Evolutionary conservation across 345 rosid species (phyloP), one percentile per base, ranked within the genome.

Genomic region (Sapria himalayana): DNA sequence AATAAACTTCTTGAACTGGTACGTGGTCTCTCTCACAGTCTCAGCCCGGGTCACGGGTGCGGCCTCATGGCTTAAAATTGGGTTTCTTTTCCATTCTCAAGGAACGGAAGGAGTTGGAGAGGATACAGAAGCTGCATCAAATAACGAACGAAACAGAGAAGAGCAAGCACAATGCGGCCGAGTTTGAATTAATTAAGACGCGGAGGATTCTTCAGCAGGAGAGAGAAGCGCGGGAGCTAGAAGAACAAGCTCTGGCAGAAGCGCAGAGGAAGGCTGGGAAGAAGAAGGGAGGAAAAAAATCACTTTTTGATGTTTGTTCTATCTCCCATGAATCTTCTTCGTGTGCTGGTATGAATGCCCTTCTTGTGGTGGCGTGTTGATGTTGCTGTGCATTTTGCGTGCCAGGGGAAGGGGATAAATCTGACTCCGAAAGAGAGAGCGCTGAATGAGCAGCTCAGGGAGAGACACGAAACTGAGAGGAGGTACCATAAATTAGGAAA

Each of bases 391-490:
- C n/a, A n/a, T n/a, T n/a, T n/a, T n/a, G n/a, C n/a, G n/a, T n/a
- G n/a, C n/a, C 63, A 84, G 99, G 99, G 75, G 54, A 84, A 80
- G 57, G 75, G 75, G 40, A 77, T 92, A 12, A 91, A 84, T 58
- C 71, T 77, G 65, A 46, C 55, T 22, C 55, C 80, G 56, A 67
- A 73, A 81, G 80, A 73, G 57, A 64, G 76, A 59, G 99, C 89
- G 11, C 39, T 71, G 59, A 80, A 38, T 27, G 94, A 80, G 61
- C 99, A 91, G 60, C 71, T 84, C 18, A 71, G 76, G 65, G 99
- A 78, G 72, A 75, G 85, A 60, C 96, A 84, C 56, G 99, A 91
- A 61, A 69, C 66, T 72, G 99, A 91, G 72, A 91, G 84, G 57
- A 91, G 81, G 42, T 55, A 80, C 7, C 96, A 80, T 32, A 91